phyloP scores from a whole-genome alignment of 2,329 filamentous ascomycete species.

The Colletotrichum lini region DNA sequence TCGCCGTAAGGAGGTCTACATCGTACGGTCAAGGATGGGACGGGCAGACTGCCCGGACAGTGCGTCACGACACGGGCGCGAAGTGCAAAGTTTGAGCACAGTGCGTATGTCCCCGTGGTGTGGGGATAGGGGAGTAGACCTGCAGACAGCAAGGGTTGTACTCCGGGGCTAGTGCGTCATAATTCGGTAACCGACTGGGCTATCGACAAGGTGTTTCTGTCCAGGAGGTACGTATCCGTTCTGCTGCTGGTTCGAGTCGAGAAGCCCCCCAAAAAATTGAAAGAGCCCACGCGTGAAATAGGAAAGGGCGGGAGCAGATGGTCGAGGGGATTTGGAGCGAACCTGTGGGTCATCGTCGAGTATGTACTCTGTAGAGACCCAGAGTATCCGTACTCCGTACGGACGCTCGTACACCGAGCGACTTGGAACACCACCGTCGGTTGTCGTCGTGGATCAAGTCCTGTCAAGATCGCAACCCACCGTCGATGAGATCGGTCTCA shows the following conservation, averaged over 20 bases:
- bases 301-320: conserved; percentile 1
- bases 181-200: conserved; percentile 31
- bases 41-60: conserved; percentile 6
- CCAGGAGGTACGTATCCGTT: conserved; percentile 21
- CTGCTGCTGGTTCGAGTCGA: conserved; percentile 8
- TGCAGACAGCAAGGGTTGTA: conserved; percentile 18
- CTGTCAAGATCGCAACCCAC: conserved; percentile 6
- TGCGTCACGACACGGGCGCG: conserved; percentile 23
- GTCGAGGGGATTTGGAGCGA: conserved; percentile 5
- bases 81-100: conserved; percentile 33
- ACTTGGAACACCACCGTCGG: neutral
- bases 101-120: conserved; percentile 6
- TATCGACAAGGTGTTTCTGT: conserved; percentile 2
- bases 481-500: conserved; percentile 13
- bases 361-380: neutral
- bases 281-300: conserved; percentile 3
- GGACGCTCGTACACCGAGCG: neutral
- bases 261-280: neutral
- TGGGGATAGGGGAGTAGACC: neutral
- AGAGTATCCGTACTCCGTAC: neutral
- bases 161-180: conserved; percentile 38
- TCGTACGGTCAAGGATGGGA: neutral
- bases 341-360: conserved; percentile 12
- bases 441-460: neutral
- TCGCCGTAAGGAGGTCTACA: conserved; percentile 8